phyloP scores from a whole-genome alignment of 805 yeast species.

The Candida easanensis region DNA sequence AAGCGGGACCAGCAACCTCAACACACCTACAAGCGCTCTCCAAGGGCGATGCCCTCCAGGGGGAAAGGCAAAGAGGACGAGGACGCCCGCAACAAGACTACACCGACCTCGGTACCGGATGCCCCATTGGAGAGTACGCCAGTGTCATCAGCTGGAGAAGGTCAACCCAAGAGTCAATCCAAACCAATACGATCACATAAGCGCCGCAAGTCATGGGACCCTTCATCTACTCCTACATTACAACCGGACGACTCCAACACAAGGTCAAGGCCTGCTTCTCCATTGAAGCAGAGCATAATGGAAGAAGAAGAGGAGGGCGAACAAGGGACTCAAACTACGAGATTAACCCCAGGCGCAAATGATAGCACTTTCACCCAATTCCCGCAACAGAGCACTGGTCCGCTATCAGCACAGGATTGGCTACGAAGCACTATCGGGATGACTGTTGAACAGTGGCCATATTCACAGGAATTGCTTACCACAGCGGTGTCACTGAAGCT shows the following conservation, averaged over 20 bases:
- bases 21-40: too few species aligned
- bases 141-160: background rate
- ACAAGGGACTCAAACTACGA: background rate
- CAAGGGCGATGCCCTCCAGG: background rate
- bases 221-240: constrained; percentile 2
- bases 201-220: constrained; percentile 17
- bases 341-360: background rate
- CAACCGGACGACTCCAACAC: background rate
- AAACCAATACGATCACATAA: constrained; percentile 12
- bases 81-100: background rate
- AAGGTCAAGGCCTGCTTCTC: constrained; percentile 4
- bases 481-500: constrained; percentile 34
- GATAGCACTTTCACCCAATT: background rate
- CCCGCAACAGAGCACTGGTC: background rate
- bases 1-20: background rate
- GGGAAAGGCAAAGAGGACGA: background rate
- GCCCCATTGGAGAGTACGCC: background rate
- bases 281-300: background rate
- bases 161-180: background rate
- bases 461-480: constrained; percentile 34
- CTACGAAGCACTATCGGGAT: constrained; percentile 11
- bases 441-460: constrained; percentile 32
- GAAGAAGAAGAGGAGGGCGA: background rate
- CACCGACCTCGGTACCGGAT: background rate
- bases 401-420: constrained; percentile 4